These are phyloP conservation scores for Castanea mollissima DNA, from an alignment of 306 rosid genomes.

Conservation along the genomic window DNA sequence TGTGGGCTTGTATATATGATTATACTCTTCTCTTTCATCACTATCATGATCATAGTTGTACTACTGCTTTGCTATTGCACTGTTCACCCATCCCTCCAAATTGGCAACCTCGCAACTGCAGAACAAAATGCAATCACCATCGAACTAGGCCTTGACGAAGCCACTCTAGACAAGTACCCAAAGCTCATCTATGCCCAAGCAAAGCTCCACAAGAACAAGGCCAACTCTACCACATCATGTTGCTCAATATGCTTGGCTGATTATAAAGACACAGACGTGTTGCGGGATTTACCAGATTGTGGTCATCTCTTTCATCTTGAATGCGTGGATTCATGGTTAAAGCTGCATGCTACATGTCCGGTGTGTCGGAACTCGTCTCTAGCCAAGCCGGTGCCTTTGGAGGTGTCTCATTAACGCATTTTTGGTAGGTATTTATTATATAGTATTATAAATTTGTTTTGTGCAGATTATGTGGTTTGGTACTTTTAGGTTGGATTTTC, in stretches of 20 bases:
- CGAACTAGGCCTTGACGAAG: conserved; percentile 9
- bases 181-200: conserved; percentile 6
- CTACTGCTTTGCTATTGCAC: too few species aligned
- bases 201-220: background rate
- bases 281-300: background rate
- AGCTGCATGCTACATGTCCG: background rate
- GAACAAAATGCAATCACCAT: background rate
- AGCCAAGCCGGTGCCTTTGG: background rate
- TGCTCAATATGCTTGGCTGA: conserved; percentile 24
- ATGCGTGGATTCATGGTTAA: background rate
- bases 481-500: too few species aligned
- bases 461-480: too few species aligned
- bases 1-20: too few species aligned
- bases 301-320: background rate
- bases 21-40: too few species aligned
- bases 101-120: too few species aligned
- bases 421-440: too few species aligned
- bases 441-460: too few species aligned
- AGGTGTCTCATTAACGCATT: too few species aligned
- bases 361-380: background rate
- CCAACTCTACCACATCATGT: background rate
- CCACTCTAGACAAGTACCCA: conserved; percentile 1
- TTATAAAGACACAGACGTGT: background rate
- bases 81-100: too few species aligned
- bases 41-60: too few species aligned